Base-by-base conservation (phyloP, 2,329 filamentous ascomycete species). In the Scedosporium minutisporum region DNA sequence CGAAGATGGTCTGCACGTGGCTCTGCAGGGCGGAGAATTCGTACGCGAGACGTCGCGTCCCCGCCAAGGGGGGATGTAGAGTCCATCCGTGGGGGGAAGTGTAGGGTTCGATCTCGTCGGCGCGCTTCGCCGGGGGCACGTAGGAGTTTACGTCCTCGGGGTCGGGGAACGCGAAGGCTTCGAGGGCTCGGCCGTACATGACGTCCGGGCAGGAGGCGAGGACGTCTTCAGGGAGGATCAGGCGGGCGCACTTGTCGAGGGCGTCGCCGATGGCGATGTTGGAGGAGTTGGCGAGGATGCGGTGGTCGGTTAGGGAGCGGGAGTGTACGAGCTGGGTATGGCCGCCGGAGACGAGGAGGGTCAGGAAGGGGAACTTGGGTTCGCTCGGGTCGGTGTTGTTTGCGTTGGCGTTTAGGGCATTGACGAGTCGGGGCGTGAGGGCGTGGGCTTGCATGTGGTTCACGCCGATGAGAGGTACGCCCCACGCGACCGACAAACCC, bases 401-500 rank as follows among this genome's bases (percentile, higher is more conserved):
- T 14, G 64, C 65, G 65, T 66, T 67, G 21, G 65, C 67, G 60
- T 78, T 71, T 64, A 93, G 74, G 4, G 89, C 89, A 38, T 79
- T 76, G 3, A 88, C 87, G 51, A 99, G 82, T 9, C 91, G 82
- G 16, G 93, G 90, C 18, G 95, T 97, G 65, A 99, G 77, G 18
- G 95, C 89, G 74, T 99, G 95, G 10, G 93, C 95, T 73, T 97
- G 93, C 95, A 99, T 97, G 74, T 99, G 95, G 73, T 99, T 90
- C 1, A 97, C 90, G 0, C 87, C 95, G 1, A 97, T 73, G 38
- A 97, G 77, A 3, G 93, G 93, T 44, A 92, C 82, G 66, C 86
- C 82, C 90, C 90, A 96, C 44, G 91, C 92, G 21, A 90, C 80
- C 0, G 93, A 86, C 21, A 97, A 81, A 0, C 92, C 95, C 74